Base-by-base conservation (phyloP, 116 monocot genomes). In the Iris pallida region DNA sequence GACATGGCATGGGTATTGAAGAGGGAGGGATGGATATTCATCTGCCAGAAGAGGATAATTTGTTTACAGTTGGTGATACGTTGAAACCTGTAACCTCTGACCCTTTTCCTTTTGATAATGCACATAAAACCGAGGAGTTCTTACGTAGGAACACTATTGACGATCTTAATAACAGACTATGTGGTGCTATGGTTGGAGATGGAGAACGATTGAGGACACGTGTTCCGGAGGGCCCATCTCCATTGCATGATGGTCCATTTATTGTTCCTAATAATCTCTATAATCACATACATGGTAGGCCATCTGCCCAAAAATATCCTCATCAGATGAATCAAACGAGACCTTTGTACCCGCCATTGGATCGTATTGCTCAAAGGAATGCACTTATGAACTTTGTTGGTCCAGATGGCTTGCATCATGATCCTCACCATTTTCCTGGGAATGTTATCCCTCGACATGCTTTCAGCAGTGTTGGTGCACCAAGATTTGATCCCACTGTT, bases 11-110 rank as follows among this genome's bases (percentile, higher is more conserved):
- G 18, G 61, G 20, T 46, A 57, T 64, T 65, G 72, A 73, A 66
- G 79, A 65, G 42, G 48, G 65, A 51, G 13, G 49, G 15, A 64
- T 20, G 19, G 76, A 76, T 7, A 78, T 81, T 68, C 77, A 68
- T 7, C 69, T 88, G 14, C 88, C 88, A 20, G 88, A 92, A 72
- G 83, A 88, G 69, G 88, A 88, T 9, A 81, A 68, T 47, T 64
- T 92, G 57, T 75, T 92, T 67, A 67, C 77, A 40, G n/a, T 78
- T 16, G 77, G 69, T 77, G 79, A 86, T 64, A 44, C 81, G 16
- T 20, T 79, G 70, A 49, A 74, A 9, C 41, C 69, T 16, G 40
- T 57, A 52, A 65, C 55, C 53, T 41, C 70, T 46, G 72, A 69
- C 13, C 13, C 70, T 74, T 61, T 61, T 4, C 75, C 53, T 53